Evolutionary conservation across 1,139 yeast species (phyloP).

Genomic region (Sugiyamaella japonica): DNA sequence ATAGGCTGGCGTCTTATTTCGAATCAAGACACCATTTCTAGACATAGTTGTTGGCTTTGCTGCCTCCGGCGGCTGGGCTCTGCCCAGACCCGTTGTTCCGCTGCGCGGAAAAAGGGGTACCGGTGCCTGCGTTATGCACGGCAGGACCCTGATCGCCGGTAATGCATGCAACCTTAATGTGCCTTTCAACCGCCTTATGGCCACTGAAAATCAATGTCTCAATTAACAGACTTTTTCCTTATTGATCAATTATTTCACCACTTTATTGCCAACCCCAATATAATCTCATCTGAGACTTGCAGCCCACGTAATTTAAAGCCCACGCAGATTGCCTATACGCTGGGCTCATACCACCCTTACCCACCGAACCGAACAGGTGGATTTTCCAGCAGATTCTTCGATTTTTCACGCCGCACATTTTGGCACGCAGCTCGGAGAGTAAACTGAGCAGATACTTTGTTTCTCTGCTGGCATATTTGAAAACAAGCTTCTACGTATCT

Average conservation of each 20-base stretch:
- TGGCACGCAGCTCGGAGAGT: constrained; percentile 1
- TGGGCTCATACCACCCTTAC: neutral
- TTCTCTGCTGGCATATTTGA: constrained; percentile 8
- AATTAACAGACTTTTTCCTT: too few species aligned
- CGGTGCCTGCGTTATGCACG: neutral
- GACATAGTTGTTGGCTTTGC: neutral
- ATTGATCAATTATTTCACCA: too few species aligned
- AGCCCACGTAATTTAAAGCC: too few species aligned
- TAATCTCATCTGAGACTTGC: too few species aligned
- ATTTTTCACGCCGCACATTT: constrained; percentile 16
- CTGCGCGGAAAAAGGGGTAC: neutral
- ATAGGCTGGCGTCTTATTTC: constrained; percentile 8
- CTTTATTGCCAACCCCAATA: too few species aligned
- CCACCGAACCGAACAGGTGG: neutral
- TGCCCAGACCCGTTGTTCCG: too few species aligned
- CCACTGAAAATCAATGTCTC: too few species aligned
- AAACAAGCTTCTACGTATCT: constrained; percentile 1
- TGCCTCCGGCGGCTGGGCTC: neutral
- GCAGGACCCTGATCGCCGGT: neutral
- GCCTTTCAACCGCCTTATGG: too few species aligned
- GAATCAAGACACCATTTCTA: neutral
- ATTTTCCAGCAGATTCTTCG: constrained; percentile 12
- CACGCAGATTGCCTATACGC: too few species aligned
- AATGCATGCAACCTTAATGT: constrained; percentile 10
- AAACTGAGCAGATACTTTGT: neutral